These are phyloP conservation scores for Umbelopsis isabellina DNA, from an alignment of 192 early-diverging fungal species.

Conservation along the genomic window DNA sequence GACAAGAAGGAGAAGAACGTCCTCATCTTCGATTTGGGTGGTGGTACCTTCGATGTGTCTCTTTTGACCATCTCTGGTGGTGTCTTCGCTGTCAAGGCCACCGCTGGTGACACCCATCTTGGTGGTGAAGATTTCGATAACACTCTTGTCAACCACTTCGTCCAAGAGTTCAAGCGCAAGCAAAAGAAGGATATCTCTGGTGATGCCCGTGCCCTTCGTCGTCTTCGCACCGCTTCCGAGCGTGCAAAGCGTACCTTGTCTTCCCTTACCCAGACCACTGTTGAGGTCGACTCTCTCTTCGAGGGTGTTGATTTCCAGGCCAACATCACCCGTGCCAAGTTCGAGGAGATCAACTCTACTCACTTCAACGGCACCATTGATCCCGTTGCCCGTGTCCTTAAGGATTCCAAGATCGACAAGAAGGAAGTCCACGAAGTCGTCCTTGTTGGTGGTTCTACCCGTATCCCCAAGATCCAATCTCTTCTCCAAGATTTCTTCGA, in stretches of 20 bases:
- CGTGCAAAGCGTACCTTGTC: slow-evolving; percentile 79
- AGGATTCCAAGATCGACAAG: slow-evolving; percentile 80
- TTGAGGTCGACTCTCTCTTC: slow-evolving; percentile 78
- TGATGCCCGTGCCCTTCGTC: slow-evolving; percentile 74
- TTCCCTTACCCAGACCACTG: slow-evolving; percentile 68
- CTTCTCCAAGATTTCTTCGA: slow-evolving; percentile 95
- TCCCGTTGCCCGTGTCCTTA: slow-evolving; percentile 71
- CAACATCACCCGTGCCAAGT: slow-evolving; percentile 81
- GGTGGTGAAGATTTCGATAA: slow-evolving; percentile 99
- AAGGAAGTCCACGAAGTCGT: slow-evolving; percentile 87
- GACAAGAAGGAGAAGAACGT: slow-evolving; percentile 86
- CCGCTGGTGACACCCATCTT: slow-evolving; percentile 95
- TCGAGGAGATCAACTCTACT: slow-evolving; percentile 73
- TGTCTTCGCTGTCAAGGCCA: slow-evolving; percentile 95
- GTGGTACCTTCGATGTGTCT: slow-evolving; percentile 99
- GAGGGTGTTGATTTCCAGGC: slow-evolving; percentile 75
- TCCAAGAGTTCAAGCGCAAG: slow-evolving; percentile 77
- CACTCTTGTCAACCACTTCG: slow-evolving; percentile 91
- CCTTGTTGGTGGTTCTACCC: slow-evolving; percentile 96
- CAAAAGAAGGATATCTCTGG: slow-evolving; percentile 73
- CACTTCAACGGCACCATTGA: slow-evolving; percentile 72
- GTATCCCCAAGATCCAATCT: slow-evolving; percentile 96
- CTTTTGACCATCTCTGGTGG: slow-evolving; percentile 93
- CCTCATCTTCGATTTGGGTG: slow-evolving; percentile 96
- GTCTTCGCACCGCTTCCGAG: slow-evolving; percentile 76